These are phyloP conservation scores for Myxozyma lipomycoides DNA, from an alignment of 805 yeast species.

Conservation along the genomic window DNA sequence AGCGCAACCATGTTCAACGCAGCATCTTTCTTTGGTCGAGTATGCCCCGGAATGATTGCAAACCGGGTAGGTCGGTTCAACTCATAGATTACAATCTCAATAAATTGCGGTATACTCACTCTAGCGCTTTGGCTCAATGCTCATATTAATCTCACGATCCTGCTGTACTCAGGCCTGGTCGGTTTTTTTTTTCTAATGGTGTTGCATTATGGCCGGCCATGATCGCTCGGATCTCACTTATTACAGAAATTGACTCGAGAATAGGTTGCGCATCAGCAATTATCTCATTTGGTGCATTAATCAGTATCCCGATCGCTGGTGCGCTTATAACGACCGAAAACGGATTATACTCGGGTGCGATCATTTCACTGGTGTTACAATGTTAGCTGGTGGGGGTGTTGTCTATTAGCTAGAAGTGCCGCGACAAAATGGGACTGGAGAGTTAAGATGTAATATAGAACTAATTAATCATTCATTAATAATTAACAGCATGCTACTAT, in stretches of 20 bases:
- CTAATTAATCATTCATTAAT: too few species aligned
- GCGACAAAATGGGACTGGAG: too few species aligned
- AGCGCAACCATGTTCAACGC: conserved; percentile 30
- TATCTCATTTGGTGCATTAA: conserved; percentile 48
- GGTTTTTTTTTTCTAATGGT: conserved; percentile 38
- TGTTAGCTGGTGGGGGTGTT: too few species aligned
- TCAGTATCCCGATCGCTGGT: conserved; percentile 37
- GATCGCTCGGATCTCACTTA: conserved; percentile 33
- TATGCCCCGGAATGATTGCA: conserved; percentile 44
- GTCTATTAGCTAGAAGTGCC: too few species aligned
- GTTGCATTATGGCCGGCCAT: conserved; percentile 37
- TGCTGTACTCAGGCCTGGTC: conserved; percentile 33
- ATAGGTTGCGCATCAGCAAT: conserved; percentile 62
- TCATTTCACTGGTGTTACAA: too few species aligned
- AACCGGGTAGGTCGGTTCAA: conserved; percentile 53
- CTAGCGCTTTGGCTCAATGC: conserved; percentile 67
- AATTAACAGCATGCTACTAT: too few species aligned
- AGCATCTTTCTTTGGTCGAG: conserved; percentile 41
- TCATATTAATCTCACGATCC: conserved; percentile 32
- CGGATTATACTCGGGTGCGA: conserved; percentile 28
- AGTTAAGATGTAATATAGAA: too few species aligned
- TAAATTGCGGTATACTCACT: conserved; percentile 43
- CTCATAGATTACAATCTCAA: conserved; percentile 42
- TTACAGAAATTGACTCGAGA: conserved; percentile 33
- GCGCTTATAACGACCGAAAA: conserved; percentile 23